phyloP scores from a whole-genome alignment of 495 filamentous ascomycete species.

The Cetradonia linearis region DNA sequence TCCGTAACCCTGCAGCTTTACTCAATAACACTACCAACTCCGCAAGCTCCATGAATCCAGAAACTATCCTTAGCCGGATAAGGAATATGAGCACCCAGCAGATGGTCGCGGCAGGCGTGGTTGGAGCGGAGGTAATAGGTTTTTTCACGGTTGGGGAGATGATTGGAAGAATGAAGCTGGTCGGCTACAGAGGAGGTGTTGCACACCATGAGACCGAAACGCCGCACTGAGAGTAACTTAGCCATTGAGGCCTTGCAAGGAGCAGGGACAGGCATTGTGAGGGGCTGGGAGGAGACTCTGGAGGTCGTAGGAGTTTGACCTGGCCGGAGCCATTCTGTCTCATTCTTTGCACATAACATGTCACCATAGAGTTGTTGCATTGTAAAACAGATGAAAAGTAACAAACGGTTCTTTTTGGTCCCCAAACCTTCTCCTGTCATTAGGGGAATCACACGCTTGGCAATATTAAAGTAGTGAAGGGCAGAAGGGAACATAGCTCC shows the following conservation, averaged over 20 bases:
- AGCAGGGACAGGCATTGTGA: background rate
- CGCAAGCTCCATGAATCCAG: constrained; percentile 36
- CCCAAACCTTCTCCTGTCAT: too few species aligned
- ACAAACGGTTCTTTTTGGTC: background rate
- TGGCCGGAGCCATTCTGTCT: background rate
- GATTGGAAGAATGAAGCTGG: constrained; percentile 82
- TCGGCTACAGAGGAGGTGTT: constrained; percentile 75
- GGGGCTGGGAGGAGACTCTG: background rate
- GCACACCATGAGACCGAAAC: constrained; percentile 36
- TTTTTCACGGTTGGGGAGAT: constrained; percentile 99
- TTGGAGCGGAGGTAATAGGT: constrained; percentile 77
- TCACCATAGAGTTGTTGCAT: constrained; percentile 17
- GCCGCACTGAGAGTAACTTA: background rate
- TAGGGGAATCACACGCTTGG: too few species aligned
- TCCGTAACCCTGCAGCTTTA: constrained; percentile 52
- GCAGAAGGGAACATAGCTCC: background rate
- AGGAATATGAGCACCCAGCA: constrained; percentile 62
- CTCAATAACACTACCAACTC: constrained; percentile 36
- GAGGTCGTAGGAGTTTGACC: background rate
- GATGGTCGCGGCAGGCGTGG: constrained; percentile 58
- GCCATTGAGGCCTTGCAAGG: background rate
- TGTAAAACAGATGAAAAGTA: constrained; percentile 24
- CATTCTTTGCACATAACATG: constrained; percentile 20
- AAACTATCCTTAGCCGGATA: constrained; percentile 48
- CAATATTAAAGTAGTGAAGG: background rate